Evolutionary conservation across 768 basidiomycete genomes (phyloP).

Genomic region (Tylopilus subfusipes): DNA sequence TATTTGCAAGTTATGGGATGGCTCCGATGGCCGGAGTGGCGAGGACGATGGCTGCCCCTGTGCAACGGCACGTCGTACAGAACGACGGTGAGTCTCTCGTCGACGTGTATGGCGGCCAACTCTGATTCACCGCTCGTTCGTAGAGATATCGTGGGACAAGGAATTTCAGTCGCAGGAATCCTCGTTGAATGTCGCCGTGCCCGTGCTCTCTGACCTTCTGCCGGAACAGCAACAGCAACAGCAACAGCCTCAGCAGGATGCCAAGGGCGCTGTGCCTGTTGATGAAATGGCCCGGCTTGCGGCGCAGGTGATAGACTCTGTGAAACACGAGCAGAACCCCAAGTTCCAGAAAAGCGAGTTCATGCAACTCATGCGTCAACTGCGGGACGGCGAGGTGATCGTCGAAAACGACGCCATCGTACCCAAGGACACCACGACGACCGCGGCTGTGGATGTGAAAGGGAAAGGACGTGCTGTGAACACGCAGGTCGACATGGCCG

Average conservation of each 20-base stretch:
- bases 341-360: constrained; percentile 87
- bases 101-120: not conserved
- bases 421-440: constrained; percentile 35
- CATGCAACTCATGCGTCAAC: constrained; percentile 78
- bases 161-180: constrained; percentile 61
- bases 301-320: constrained; percentile 69
- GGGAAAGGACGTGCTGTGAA: constrained; percentile 57
- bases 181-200: constrained; percentile 27
- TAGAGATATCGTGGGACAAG: constrained; percentile 51
- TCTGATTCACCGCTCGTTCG: not conserved
- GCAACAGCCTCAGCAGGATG: constrained; percentile 9
- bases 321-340: constrained; percentile 69
- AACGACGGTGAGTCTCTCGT: constrained; percentile 42
- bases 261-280: constrained; percentile 25
- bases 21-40: constrained; percentile 36
- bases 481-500: not conserved
- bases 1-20: constrained; percentile 36
- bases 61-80: constrained; percentile 26
- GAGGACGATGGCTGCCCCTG: constrained; percentile 14
- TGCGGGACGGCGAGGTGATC: constrained; percentile 74
- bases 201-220: constrained; percentile 1
- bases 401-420: constrained; percentile 82
- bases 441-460: constrained; percentile 44
- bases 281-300: constrained; percentile 83
- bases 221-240: constrained; percentile 15